These are phyloP conservation scores for Aspergillus egyptiacus DNA, from an alignment of 495 filamentous ascomycete species.

Conservation along the genomic window DNA sequence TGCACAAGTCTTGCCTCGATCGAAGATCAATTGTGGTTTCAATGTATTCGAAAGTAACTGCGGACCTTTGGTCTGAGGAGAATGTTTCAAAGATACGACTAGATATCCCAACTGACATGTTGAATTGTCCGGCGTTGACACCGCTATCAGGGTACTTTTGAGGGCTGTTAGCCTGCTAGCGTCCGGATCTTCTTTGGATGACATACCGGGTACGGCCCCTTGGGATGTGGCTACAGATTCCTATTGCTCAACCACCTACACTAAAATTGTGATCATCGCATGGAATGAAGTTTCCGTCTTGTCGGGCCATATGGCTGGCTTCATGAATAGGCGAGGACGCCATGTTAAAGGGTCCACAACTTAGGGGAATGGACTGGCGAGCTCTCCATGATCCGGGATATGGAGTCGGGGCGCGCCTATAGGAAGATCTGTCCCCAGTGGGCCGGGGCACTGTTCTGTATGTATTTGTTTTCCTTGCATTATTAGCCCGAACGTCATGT, in stretches of 20 bases:
- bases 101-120: background rate
- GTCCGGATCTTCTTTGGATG: background rate
- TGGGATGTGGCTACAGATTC: background rate
- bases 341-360: background rate
- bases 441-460: constrained; percentile 12
- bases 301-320: background rate
- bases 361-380: background rate
- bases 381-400: constrained; percentile 2
- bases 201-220: too few species aligned
- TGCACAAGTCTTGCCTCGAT: background rate
- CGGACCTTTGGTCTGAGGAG: background rate
- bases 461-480: constrained; percentile 28
- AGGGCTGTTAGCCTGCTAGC: background rate
- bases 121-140: constrained; percentile 3
- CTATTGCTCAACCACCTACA: background rate
- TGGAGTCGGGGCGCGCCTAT: constrained; percentile 11
- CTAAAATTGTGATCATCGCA: background rate
- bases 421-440: constrained; percentile 1
- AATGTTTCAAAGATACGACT: background rate
- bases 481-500: constrained; percentile 20
- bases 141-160: constrained; percentile 2
- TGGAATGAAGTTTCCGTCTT: background rate
- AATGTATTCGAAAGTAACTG: background rate
- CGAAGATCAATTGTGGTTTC: background rate
- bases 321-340: background rate